A percentile compares a stretch with the other conserved stretches of the same genome.
Evolutionary conservation across 179 eudicot species (phyloP).

Genomic region (Beta lomatogona): DNA sequence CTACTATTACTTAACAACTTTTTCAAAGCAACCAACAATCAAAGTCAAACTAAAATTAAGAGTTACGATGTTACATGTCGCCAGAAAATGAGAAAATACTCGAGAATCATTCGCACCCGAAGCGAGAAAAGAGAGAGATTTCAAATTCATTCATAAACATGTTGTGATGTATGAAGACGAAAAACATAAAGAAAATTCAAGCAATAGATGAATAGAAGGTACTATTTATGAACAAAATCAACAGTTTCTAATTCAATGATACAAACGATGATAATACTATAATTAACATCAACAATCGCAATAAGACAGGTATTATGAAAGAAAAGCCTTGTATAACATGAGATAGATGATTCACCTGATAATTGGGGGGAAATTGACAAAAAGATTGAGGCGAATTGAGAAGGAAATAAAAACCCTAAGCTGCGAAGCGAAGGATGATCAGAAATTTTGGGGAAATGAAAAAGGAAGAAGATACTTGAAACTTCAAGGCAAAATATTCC

Average conservation of each 20-base stretch:
- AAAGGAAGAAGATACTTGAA: neutral
- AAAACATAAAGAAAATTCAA: neutral
- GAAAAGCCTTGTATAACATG: neutral
- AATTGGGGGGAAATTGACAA: neutral
- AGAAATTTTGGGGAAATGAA: neutral
- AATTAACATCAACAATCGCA: neutral
- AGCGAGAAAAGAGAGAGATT: neutral
- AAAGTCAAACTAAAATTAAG: neutral
- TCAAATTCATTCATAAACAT: neutral
- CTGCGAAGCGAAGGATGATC: neutral
- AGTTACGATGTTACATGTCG: neutral
- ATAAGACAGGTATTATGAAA: neutral
- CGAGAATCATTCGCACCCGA: neutral
- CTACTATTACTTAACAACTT: neutral
- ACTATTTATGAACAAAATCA: neutral
- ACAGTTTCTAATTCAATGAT: neutral
- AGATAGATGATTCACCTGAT: neutral
- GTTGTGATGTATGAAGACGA: neutral
- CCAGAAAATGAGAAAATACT: neutral
- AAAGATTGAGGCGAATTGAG: neutral
- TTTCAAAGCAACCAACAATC: neutral
- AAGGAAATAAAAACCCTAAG: conserved; percentile 13
- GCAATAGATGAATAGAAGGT: neutral
- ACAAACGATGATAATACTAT: neutral
- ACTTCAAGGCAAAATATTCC: neutral